Evolutionary conservation across 768 basidiomycete genomes (phyloP), one percentile per base, ranked within the genome.

Genomic region (Asterophora lycoperdoides): DNA sequence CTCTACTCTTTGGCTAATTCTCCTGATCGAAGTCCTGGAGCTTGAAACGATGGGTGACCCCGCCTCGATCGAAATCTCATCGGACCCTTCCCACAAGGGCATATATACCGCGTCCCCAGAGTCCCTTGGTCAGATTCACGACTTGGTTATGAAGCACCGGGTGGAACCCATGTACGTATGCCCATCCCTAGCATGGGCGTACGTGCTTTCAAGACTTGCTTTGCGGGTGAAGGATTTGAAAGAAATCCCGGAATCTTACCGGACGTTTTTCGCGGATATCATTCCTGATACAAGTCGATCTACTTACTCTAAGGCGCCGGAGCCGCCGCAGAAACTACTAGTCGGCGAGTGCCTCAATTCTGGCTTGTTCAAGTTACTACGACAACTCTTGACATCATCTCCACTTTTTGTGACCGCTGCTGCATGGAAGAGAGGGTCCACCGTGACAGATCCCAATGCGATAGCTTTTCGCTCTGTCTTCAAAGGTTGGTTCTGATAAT

Each of bases 121-220:
- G 7, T 75, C 78, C n/a, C 66, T 92, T 26, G 74, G 75, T 56
- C 72, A 74, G 35, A 77, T 93, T 43, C 88, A 93, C 60, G 73
- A 81, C 32, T 66, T 89, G 18, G 79, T 91, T 30, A 74, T 73
- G 4, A 71, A 78, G 1, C 74, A 86, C 43, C 63, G 75, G 1
- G 73, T 79, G 45, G 79, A 80, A 56, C 84, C 47, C n/a, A 32
- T 88, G 54, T 82, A 83, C 58, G 74, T 80, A 0, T 83, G 84
- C 55, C 76, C 84, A 4, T 86, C 88, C 56, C 71, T 93, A 5
- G 84, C 83, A 0, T 97, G 94, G 94, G 76, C 92, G 0, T 90
- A 84, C 59, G 79, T 93, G 1, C 76, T 95, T 3, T 84, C 83
- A 9, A 76, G 82, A 28, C 61, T 89, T n/a, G 62, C 71, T 15